Conservation (phyloP, 2,329 filamentous ascomycete species). For the Fusarium odoratissimum region DNA sequence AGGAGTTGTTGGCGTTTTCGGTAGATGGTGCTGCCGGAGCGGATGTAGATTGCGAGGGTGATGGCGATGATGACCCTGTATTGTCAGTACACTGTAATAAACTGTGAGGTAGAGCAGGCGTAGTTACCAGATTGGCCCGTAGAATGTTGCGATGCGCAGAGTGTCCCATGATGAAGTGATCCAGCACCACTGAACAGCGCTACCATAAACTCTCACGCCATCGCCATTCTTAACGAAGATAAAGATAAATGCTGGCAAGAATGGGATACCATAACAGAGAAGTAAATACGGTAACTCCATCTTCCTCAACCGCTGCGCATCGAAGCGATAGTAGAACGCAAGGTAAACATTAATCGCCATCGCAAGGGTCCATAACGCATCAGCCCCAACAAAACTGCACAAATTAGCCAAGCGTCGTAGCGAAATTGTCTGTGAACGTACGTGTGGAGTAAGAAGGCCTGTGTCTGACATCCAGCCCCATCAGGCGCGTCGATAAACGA, state of each 20-base stretch:
- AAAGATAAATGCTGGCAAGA: not conserved
- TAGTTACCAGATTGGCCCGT: conserved; percentile 4
- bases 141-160: conserved; percentile 4
- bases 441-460: conserved; percentile 4
- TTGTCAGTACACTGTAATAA: rapidly evolving
- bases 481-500: not conserved
- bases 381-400: not conserved
- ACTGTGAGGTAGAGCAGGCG: rapidly evolving
- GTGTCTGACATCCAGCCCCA: conserved; percentile 1
- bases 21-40: conserved; percentile 5
- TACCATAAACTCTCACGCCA: not conserved
- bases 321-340: conserved; percentile 4
- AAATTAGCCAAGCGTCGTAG: not conserved
- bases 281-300: not conserved
- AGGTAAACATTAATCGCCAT: conserved; percentile 21
- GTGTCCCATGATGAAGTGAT: not conserved
- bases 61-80: not conserved
- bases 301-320: not conserved
- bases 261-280: not conserved
- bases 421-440: not conserved
- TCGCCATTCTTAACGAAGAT: not conserved
- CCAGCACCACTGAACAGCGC: conserved; percentile 15
- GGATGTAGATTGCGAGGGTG: conserved; percentile 1
- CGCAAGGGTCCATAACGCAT: conserved; percentile 5
- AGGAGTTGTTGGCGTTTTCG: conserved; percentile 10